Conservation (phyloP, 2,329 filamentous ascomycete genomes). For the Fusarium sp. region DNA sequence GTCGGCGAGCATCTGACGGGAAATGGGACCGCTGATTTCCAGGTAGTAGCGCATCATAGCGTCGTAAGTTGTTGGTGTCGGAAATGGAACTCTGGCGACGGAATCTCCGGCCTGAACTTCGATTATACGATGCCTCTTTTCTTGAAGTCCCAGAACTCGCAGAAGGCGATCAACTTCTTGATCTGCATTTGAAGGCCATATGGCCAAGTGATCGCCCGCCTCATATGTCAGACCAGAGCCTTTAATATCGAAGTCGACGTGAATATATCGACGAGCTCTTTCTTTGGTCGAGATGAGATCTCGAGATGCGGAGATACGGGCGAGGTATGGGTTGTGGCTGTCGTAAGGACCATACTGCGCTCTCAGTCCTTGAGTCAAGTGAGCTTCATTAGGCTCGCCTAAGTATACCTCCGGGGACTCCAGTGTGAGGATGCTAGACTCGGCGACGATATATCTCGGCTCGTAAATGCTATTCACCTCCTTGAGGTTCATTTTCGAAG, state of each 20-base stretch:
- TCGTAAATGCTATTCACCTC: too few relatives aligned
- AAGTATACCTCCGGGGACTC: too few relatives aligned
- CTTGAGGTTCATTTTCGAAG: too few relatives aligned
- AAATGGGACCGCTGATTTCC: conserved; percentile 93
- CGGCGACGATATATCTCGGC: too few relatives aligned
- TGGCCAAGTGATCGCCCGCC: conserved; percentile 94
- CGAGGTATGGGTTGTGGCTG: too few relatives aligned
- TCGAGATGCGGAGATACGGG: too few relatives aligned
- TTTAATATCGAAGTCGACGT: conserved; percentile 92
- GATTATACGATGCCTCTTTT: conserved; percentile 85
- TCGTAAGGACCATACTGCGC: too few relatives aligned
- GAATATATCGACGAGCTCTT: conserved; percentile 59
- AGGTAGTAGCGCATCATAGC: conserved; percentile 93
- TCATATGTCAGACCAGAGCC: conserved; percentile 91
- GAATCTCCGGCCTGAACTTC: conserved; percentile 87
- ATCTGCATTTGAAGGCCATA: conserved; percentile 96
- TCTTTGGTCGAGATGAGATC: too few relatives aligned
- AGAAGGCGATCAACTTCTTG: conserved; percentile 92
- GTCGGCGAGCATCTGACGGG: conserved; percentile 90
- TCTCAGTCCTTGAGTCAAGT: too few relatives aligned
- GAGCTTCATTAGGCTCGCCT: too few relatives aligned
- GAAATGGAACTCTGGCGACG: conserved; percentile 96
- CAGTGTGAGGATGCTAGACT: too few relatives aligned
- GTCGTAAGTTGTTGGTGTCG: conserved; percentile 98
- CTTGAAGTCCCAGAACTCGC: conserved; percentile 75